Base-by-base conservation (phyloP, 108 stramenopile species). In the Pseudonitzschia multiseries region DNA sequence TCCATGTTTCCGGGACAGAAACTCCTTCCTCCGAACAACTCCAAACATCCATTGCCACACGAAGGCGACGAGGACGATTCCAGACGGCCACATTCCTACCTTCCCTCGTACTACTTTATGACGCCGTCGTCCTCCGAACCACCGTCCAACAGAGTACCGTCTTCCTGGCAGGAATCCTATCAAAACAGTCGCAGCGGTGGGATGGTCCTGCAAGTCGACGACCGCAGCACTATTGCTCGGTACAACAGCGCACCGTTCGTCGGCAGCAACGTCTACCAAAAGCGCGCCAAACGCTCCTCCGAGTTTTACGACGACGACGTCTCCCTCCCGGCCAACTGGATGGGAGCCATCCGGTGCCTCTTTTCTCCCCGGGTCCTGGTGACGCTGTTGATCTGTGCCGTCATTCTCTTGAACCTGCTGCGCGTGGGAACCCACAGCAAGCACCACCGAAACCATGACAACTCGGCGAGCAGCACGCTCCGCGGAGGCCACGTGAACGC, bases 41-140 rank as follows among this genome's bases (percentile, higher is more conserved):
- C 46, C 9, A 48, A 48, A 48, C 9, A 18, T 18, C 14, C 46
- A 14, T 2, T 18, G 46, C 9, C 1, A 14, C 46, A 14, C 14
- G 46, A 48, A 48, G 46, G 9, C 14, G 18, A 14, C 17, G 1
- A 14, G 46, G 14, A 14, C 2, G 18, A 48, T 48, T 48, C 46
- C 4, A 36, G 36, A 36, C 57, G 43, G 65, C 89, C 89, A 48
- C 15, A 56, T 40, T 65, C 27, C 28, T 89, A 78, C 26, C 83
- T 63, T 50, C 66, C 26, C 8, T 44, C 15, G 17, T 81, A 62
- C 26, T 79, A 42, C n/a, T 27, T 21, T 20, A 60, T 66, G 31
- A 75, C 65, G 32, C 72, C 53, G 46, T 57, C 14, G 46, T 57
- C 14, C 0, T 87, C 15, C 73, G 60, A 8, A 42, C 32, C 6